A percentile compares a stretch with the other conserved stretches of the same genome.
Evolutionary conservation across 108 stramenopile species (phyloP).

Genomic region (Aurantiochytrium sp.): DNA sequence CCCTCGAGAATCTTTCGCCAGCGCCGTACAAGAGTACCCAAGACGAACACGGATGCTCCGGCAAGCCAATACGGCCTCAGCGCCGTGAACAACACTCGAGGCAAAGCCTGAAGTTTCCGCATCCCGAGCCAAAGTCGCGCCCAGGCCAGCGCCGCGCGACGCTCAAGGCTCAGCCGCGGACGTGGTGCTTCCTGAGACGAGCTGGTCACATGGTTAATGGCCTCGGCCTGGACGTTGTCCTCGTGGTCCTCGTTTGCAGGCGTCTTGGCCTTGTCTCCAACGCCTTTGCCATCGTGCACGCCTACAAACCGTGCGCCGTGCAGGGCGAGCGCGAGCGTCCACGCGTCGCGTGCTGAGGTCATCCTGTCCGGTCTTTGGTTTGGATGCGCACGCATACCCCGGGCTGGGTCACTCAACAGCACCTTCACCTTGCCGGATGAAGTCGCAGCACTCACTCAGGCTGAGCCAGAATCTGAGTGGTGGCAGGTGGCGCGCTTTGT

Average conservation of each 20-base stretch:
- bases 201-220: background rate
- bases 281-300: background rate
- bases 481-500: no score
- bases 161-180: background rate
- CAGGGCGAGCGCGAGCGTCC: background rate
- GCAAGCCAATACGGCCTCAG: background rate
- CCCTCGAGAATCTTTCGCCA: background rate
- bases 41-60: background rate
- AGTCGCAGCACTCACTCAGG: no score
- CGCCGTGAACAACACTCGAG: background rate
- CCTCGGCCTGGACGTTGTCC: background rate
- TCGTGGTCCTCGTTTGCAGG: no score
- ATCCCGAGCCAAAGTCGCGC: background rate
- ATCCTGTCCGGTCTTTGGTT: no score
- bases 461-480: no score
- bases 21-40: background rate
- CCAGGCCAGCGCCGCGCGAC: background rate
- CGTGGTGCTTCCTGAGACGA: background rate
- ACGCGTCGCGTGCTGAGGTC: background rate
- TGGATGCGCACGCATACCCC: no score
- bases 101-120: background rate
- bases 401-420: no score
- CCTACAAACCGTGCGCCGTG: background rate
- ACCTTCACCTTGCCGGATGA: no score
- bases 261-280: background rate